Base-by-base conservation (phyloP, 441 rosid species). In the Populus hybrid region DNA sequence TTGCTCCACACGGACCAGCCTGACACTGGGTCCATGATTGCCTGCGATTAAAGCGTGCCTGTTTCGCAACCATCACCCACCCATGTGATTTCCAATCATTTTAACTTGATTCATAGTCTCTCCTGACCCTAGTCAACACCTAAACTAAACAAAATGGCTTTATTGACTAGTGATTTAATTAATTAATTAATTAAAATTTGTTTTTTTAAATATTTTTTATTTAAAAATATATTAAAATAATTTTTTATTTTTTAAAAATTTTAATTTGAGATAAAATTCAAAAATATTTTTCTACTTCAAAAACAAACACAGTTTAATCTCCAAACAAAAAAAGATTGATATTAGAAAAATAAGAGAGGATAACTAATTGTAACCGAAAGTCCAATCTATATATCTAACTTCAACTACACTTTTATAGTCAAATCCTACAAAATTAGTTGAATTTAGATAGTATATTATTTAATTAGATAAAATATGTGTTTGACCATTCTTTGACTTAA, bases 21-120 rank as follows among this genome's bases (percentile, higher is more conserved):
- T 78, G 72, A 16, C 6, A 10, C 3, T 24, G 12, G 38, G 23
- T 10, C 32, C 26, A 69, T 79, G 40, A 80, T 80, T 70, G 38
- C 65, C 21, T 67, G 61, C 23, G 77, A 46, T 28, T 61, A 42
- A 61, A 50, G 26, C 77, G 35, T 73, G 70, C 12, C 2, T 20
- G 23, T 35, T 28, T 32, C 59, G 69, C 57, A 20, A 69, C 57
- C 57, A 14, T 14, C 6, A 5, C 18, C 75, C 2, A 1, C 18
- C 75, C 86, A 76, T 80, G 82, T 80, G 85, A 70, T 8, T 73
- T 5, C 70, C 75, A 73, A 84, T 82, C 77, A 80, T 82, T 84
- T 78, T 78, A 42, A 67, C 76, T 59, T 70, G 59, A 24, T 76
- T 50, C 32, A 7, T 46, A 30, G 4, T 46, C 23, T 59, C 36